phyloP scores from a whole-genome alignment of 2,329 filamentous ascomycete species.

The Anthostomella pinea region DNA sequence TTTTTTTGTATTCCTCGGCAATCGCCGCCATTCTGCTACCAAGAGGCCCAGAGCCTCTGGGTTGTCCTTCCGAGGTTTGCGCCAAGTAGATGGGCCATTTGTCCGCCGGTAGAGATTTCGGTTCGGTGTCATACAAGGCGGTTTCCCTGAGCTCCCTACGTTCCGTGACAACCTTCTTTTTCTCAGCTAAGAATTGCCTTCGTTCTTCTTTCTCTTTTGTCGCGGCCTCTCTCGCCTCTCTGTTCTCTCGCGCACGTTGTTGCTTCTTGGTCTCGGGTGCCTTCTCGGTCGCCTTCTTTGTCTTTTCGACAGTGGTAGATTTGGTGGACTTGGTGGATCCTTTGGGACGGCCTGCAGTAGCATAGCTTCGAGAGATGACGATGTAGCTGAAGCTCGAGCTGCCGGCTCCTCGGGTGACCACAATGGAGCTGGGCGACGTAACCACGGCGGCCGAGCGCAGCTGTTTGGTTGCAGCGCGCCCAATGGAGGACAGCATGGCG shows the following conservation, averaged over 20 bases:
- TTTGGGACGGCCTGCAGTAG: constrained; percentile 15
- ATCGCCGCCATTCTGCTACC: constrained; percentile 25
- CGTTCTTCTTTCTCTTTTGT: constrained; percentile 13
- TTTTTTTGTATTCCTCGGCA: constrained; percentile 34
- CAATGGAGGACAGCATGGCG: constrained; percentile 42
- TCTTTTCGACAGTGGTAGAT: constrained; percentile 15
- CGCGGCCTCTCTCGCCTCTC: constrained; percentile 1
- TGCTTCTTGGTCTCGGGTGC: constrained; percentile 17
- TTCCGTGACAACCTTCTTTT: constrained; percentile 25
- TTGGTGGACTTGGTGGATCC: constrained; percentile 10
- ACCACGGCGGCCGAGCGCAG: constrained; percentile 20
- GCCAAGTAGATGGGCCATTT: constrained; percentile 39
- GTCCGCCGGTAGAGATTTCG: constrained; percentile 30
- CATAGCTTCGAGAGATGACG: constrained; percentile 13
- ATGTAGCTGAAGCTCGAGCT: constrained; percentile 4
- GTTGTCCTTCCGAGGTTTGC: constrained; percentile 28
- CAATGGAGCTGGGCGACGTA: constrained; percentile 18
- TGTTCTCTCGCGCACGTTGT: constrained; percentile 15
- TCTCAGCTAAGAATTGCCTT: constrained; percentile 17
- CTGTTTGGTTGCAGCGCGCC: constrained; percentile 38
- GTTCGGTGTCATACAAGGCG: constrained; percentile 42
- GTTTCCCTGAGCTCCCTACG: constrained; percentile 34
- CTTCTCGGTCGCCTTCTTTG: constrained; percentile 24
- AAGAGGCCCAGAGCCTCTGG: constrained; percentile 8
- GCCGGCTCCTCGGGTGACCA: constrained; percentile 13